A percentile compares a stretch with the other conserved stretches of the same genome.
These are phyloP conservation scores for Metschnikowia picachoensis DNA, from an alignment of 805 yeast genomes.

Conservation along the genomic window DNA sequence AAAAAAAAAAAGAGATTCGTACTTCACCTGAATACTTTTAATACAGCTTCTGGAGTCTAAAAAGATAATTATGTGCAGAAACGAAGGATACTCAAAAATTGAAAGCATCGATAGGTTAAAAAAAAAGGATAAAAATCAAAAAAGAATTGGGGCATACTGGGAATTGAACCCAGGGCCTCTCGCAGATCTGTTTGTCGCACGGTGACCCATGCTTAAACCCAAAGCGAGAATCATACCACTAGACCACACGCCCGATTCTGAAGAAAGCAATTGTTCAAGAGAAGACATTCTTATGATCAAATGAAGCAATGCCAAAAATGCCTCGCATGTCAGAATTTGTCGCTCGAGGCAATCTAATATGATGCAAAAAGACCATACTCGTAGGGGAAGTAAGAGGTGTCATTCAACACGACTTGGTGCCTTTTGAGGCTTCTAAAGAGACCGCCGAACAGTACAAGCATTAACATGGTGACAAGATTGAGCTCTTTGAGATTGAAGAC, in stretches of 20 bases:
- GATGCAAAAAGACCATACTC: no score
- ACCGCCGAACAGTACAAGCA: conserved; percentile 92
- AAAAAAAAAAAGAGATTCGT: no score
- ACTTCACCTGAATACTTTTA: no score
- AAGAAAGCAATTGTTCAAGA: no score
- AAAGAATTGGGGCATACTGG: conserved; percentile 20
- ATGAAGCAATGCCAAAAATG: no score
- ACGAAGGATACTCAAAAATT: neutral
- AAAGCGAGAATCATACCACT: conserved; percentile 25
- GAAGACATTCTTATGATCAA: no score
- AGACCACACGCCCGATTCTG: conserved; percentile 21
- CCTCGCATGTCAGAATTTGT: no score
- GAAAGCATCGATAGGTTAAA: neutral
- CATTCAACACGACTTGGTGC: conserved; percentile 92
- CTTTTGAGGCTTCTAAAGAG: conserved; percentile 92
- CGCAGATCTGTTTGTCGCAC: conserved; percentile 13
- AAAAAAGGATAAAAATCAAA: neutral
- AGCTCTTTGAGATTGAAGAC: conserved; percentile 82
- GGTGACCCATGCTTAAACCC: conserved; percentile 11
- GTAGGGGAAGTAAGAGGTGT: no score
- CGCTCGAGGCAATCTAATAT: no score
- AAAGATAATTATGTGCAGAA: no score
- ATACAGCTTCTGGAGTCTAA: no score
- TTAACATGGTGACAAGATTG: conserved; percentile 92
- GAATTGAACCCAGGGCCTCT: conserved; percentile 25